Conservation (phyloP, 1,139 yeast genomes). For the Yamadazyma sp. region DNA sequence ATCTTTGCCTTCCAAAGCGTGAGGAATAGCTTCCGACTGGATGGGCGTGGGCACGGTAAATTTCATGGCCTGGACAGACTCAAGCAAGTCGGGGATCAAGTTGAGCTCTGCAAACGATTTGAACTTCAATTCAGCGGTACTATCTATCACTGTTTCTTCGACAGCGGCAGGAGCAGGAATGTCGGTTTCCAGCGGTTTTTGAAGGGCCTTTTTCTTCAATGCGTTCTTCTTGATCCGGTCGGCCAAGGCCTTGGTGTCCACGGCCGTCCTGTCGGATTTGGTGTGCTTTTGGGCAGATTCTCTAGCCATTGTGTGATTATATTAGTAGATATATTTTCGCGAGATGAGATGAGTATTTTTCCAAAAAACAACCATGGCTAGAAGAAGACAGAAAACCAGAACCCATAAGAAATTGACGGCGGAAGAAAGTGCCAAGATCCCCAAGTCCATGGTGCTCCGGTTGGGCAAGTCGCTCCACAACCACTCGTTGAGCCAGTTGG, state of each 20-base stretch:
- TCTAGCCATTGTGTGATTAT: slow-evolving; percentile 2
- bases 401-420: slow-evolving; percentile 72
- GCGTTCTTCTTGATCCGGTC: slow-evolving; percentile 59
- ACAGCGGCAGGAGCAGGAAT: background rate
- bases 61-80: slow-evolving; percentile 70
- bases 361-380: slow-evolving; percentile 30
- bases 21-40: slow-evolving; percentile 89
- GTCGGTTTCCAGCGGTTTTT: slow-evolving; percentile 16
- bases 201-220: slow-evolving; percentile 25
- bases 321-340: background rate
- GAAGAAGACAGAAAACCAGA: slow-evolving; percentile 66
- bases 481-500: slow-evolving; percentile 80
- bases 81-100: slow-evolving; percentile 77
- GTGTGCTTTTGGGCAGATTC: slow-evolving; percentile 5
- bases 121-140: slow-evolving; percentile 32
- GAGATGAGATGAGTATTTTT: slow-evolving; percentile 9
- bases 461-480: slow-evolving; percentile 79
- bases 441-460: slow-evolving; percentile 90
- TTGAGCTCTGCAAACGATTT: slow-evolving; percentile 50
- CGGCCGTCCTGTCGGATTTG: slow-evolving; percentile 1
- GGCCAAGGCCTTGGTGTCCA: slow-evolving; percentile 30
- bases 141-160: slow-evolving; percentile 18
- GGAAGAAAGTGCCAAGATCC: slow-evolving; percentile 73
- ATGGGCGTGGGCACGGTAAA: slow-evolving; percentile 82
- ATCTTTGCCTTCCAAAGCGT: slow-evolving; percentile 83